Evolutionary conservation across 2,329 filamentous ascomycete genomes (phyloP), one percentile per base, ranked within the genome.

Genomic region (Colletotrichum orbiculare): DNA sequence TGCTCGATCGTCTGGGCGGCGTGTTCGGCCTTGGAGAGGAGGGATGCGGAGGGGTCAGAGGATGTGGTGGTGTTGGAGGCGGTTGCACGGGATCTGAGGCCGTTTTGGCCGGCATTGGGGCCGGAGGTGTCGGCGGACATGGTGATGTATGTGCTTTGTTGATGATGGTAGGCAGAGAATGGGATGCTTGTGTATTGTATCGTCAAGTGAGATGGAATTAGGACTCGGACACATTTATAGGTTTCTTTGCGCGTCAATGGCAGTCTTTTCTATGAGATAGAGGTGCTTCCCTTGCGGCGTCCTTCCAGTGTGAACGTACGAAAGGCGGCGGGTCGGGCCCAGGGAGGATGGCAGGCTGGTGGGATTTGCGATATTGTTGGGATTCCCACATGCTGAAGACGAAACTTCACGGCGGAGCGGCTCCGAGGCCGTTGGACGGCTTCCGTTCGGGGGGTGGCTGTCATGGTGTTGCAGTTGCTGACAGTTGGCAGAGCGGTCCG

Each of bases 1-100:
- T 73, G 67, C 66, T 85, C 83, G 59, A 78, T 17, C 37, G 2
- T 39, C 2, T 15, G 11, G 35, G 46, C 58, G 5, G 43, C 70
- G 8, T 74, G 49, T 47, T 73, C 73, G 46, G 74, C 71, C 45
- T 74, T 67, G 42, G 74, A 73, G 25, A 56, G 12, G 70, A 73
- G 58, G 45, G 41, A 37, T 0, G 38, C 15, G 11, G 12, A 9
- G 34, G 33, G n/a, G 45, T 25, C 25, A 25, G 25, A 25, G 17
- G 11, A 17, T 45, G 45, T 13, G 8, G 15, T 6, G 49, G 34
- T 11, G 25, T 55, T 52, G 4, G 34, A 1, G 38, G 39, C 37
- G 38, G 25, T 25, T 25, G 25, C 4, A 25, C 61, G 61, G 46
- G 55, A 55, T 55, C 50, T 65, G 46, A 65, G 43, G 6, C 58